Evolutionary conservation across 768 basidiomycete genomes (phyloP).

Genomic region (Lentinus brumalis): DNA sequence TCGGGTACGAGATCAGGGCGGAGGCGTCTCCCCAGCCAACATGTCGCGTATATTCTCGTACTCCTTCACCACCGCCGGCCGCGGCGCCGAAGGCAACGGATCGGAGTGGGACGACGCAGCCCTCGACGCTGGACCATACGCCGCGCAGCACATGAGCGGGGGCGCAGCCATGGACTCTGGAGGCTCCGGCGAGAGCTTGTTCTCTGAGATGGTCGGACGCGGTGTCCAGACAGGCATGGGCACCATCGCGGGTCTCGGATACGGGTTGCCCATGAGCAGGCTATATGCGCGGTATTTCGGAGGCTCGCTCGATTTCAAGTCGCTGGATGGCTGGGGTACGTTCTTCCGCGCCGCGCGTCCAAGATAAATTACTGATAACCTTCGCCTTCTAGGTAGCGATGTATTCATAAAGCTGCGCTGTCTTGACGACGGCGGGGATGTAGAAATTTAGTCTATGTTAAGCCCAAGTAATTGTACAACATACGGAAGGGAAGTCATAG

Average conservation of each 20-base stretch:
- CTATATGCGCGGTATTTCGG: constrained; percentile 85
- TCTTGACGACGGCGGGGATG: constrained; percentile 53
- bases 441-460: constrained; percentile 41
- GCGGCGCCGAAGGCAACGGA: constrained; percentile 34
- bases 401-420: constrained; percentile 57
- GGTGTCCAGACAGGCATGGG: constrained; percentile 81
- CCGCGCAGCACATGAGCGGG: constrained; percentile 77
- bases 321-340: constrained; percentile 83
- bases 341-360: background rate
- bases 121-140: constrained; percentile 69
- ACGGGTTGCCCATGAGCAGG: constrained; percentile 81
- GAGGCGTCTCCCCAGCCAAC: constrained; percentile 75
- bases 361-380: constrained; percentile 3
- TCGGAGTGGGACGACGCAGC: constrained; percentile 38
- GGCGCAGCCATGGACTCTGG: constrained; percentile 53
- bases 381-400: constrained; percentile 42
- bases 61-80: constrained; percentile 85
- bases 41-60: constrained; percentile 87
- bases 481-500: background rate
- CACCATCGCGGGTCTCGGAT: constrained; percentile 89
- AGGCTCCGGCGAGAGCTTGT: constrained; percentile 49
- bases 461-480: constrained; percentile 2
- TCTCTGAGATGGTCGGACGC: constrained; percentile 76
- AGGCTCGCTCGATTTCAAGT: constrained; percentile 78
- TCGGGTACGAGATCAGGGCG: constrained; percentile 83